Evolutionary conservation across 2,329 filamentous ascomycete species (phyloP), one percentile per base, ranked within the genome.

Genomic region (Cladosporium sp.): DNA sequence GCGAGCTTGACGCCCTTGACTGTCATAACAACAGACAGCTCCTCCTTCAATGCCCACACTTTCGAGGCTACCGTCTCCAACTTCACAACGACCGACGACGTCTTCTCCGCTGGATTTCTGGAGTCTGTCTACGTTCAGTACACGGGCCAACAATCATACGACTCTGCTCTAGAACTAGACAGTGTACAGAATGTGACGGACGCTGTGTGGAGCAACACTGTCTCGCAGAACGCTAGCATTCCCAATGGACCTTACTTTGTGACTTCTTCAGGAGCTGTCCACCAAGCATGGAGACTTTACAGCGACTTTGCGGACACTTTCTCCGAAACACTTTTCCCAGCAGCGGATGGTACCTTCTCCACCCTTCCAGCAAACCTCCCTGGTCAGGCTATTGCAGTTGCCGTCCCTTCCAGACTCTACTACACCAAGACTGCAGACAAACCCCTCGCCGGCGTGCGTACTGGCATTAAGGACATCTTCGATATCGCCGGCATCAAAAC

Each of bases 381-480:
- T 1, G 79, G 81, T 6, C 78, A 81, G 64, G 75, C 81, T 65
- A 70, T 81, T 49, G 81, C 78, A 34, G 78, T 82, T 58, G 82
- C 78, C 4, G 87, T 89, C 0, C 86, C 87, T 4, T 89, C 86
- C 7, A 80, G 87, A 11, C 77, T 89, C 0, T 88, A 88, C 76
- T 86, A 80, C 74, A 83, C 79, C 2, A 82, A 79, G 54, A 85
- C 83, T 0, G 70, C 75, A 0, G 78, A 81, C n/a, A 82, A 85
- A 70, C 87, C 86, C 0, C 78, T 90, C 0, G 84, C 85, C 5
- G 87, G 88, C 21, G 82, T 88, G 3, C 81, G 88, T 21, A 73
- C 89, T 0, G 87, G 82, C 0, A 80, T 89, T 63, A 90, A 90
- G 73, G 88, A 90, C 68, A 85, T 88, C 56, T 87, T 82, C 70